Base-by-base conservation (phyloP, 805 yeast species). In the Teunomyces cretensis region DNA sequence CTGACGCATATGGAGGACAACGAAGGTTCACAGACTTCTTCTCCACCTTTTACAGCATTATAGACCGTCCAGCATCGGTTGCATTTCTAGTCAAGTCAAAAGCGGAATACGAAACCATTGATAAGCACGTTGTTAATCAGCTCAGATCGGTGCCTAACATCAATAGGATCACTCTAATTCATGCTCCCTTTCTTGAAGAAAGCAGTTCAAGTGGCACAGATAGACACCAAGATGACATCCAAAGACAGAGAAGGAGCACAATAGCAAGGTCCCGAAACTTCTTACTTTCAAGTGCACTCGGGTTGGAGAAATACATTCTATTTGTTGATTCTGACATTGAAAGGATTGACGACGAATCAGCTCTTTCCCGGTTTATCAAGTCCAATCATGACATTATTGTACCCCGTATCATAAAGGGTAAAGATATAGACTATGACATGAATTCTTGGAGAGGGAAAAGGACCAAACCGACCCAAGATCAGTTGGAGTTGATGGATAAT, bases 401-500 rank as follows among this genome's bases (percentile, higher is more conserved):
- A 6, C 75, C 75, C 3, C 46, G 74, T 28, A 53, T 70, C 6
- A 48, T 53, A 15, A 53, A 55, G 27, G 58, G 52, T 1, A 41
- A 46, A 26, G 41, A 45, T 33, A 35, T 30, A 8, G 76, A 71
- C 46, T 70, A 70, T 46, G 76, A 71, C 49, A 60, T 50, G 41
- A 70, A 70, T 50, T 61, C 74, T 0, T 70, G 76, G 76, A 51
- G 57, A n/a, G 75, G 76, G 1, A 52, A 55, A 33, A 56, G 76
- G 46, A 61, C 62, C 6, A 57, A 43, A 27, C 76, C 76, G 3
- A 43, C 49, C 4, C 54, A 54, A 16, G 57, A 56, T 9, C 68
- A 67, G 47, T 48, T 56, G 15, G 48, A 48, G 15, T 36, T 48
- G 30, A 53, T 67, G 63, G 70, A 67, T 42, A 39, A 40, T 6